Conservation (phyloP, 345 rosid species). For the Pugionium cornutum region DNA sequence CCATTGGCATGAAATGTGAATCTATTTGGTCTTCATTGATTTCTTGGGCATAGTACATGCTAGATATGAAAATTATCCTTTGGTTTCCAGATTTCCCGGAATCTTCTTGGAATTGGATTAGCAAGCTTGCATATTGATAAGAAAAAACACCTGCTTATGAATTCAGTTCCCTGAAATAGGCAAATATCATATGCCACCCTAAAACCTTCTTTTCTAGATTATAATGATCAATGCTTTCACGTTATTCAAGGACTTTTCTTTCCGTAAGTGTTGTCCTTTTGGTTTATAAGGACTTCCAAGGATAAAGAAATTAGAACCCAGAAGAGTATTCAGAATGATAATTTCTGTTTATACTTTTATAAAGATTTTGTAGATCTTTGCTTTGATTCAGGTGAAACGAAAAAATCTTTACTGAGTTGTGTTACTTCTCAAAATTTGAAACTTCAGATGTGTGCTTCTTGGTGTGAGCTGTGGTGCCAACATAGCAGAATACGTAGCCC, state of each 20-base stretch:
- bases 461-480: slow-evolving; percentile 95
- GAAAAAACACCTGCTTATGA: neutral
- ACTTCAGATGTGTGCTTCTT: slow-evolving; percentile 74
- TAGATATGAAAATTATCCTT: slow-evolving; percentile 2
- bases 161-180: neutral
- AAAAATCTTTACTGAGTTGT: slow-evolving; percentile 33
- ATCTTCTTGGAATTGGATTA: slow-evolving; percentile 12
- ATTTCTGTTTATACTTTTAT: neutral
- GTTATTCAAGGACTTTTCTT: neutral
- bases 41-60: slow-evolving; percentile 1
- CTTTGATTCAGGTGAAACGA: slow-evolving; percentile 37
- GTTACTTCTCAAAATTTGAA: slow-evolving; percentile 34
- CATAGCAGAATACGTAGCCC: slow-evolving; percentile 77
- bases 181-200: neutral
- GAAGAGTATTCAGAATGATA: neutral
- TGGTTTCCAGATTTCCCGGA: neutral
- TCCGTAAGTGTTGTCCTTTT: neutral
- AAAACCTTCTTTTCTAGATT: neutral
- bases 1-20: neutral
- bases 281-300: slow-evolving; percentile 1
- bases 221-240: neutral
- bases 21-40: slow-evolving; percentile 10
- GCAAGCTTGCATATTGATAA: neutral
- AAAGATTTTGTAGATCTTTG: slow-evolving; percentile 28
- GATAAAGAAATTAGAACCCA: slow-evolving; percentile 8